Base-by-base conservation (phyloP, 1,284 basidiomycete genomes). In the Trametes pubescens region DNA sequence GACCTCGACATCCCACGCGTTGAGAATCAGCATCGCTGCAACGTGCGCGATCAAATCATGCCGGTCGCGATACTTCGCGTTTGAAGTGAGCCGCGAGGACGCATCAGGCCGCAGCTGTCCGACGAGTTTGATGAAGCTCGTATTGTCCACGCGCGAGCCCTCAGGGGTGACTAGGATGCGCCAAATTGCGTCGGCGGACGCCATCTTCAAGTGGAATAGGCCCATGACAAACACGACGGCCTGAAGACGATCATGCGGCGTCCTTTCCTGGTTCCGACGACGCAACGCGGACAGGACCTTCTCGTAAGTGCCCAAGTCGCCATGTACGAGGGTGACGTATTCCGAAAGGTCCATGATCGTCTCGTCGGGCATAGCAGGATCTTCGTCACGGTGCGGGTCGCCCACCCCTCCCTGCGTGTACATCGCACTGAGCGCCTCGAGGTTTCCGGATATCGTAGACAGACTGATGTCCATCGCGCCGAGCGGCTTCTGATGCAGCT, bases 161-260 rank as follows among this genome's bases (percentile, higher is more conserved):
- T 65, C 66, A 0, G 65, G 68, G 2, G 57, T 44, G n/a, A 79
- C 72, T 14, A 72, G 74, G 0, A 74, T 67, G 2, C 72, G 56
- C 75, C 76, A 80, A 0, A 81, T 61, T 0, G 78, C 74, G 65
- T 80, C 76, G 0, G 73, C 75, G 18, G 71, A 73, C 0, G 78
- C 78, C 80, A 81, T 81, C 62, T 78, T 76, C 26, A 77, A 61
- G 44, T 81, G 79, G 55, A 81, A 81, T 2, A 79, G 64, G 0
- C 79, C 79, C 10, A 73, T 57, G 0, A 79, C 65, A 55, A 73
- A 76, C 9, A 80, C 69, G 0, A 78, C 63, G 46, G 59, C 71
- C 53, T 77, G 75, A 2, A 76, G 60, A 0, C 62, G 65, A 7
- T 65, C 22, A 58, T 67, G 73, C 0, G 65, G 53, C 5, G 65